phyloP scores from a whole-genome alignment of 208 protist species.

The Acanthamoeba healyi region DNA sequence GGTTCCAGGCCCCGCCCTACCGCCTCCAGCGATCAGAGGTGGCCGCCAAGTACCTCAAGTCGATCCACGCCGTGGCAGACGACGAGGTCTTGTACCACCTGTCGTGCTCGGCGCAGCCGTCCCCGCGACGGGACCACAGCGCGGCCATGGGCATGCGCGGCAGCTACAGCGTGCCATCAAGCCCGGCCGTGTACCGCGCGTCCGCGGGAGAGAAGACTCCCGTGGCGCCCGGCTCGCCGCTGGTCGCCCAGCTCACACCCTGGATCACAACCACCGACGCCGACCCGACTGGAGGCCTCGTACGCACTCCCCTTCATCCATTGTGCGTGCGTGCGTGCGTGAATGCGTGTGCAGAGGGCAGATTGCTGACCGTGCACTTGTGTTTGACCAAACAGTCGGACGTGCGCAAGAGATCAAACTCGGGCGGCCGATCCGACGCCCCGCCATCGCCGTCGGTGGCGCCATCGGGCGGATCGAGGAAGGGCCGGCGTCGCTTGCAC shows the following conservation, averaged over 20 bases:
- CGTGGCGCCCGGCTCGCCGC: neutral
- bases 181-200: neutral
- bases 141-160: neutral
- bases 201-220: neutral
- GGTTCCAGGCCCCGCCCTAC: constrained; percentile 39
- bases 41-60: constrained; percentile 25
- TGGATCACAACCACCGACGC: constrained; percentile 28
- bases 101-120: constrained; percentile 21
- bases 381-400: neutral
- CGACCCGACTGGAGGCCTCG: neutral
- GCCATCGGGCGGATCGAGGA: neutral
- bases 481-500: neutral
- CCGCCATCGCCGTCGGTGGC: constrained; percentile 7
- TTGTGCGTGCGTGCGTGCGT: too few species aligned
- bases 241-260: neutral
- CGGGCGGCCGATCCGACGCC: neutral
- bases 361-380: neutral
- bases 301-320: neutral
- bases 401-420: neutral
- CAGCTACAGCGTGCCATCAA: neutral
- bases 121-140: neutral
- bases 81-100: constrained; percentile 62
- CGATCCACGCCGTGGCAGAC: constrained; percentile 25
- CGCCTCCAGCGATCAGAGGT: constrained; percentile 1
- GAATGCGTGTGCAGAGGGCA: too few species aligned